A percentile compares a stretch with the other conserved stretches of the same genome.
These are phyloP conservation scores for Kwoniella dendrophila DNA, from an alignment of 768 basidiomycete species.

Conservation along the genomic window DNA sequence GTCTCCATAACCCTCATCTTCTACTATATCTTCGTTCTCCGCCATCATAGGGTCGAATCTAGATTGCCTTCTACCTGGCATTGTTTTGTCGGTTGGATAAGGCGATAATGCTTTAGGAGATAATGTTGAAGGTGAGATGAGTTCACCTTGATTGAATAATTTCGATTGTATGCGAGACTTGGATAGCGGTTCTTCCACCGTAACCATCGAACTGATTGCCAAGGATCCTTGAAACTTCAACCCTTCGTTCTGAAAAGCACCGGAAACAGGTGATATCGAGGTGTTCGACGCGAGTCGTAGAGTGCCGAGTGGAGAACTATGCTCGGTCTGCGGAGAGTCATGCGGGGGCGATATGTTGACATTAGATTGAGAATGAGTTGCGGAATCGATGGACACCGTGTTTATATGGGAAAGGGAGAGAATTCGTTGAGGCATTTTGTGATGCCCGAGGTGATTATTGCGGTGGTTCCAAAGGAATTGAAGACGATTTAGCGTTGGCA, in stretches of 20 bases:
- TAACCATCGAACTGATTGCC: constrained; percentile 8
- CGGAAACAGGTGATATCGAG: neutral
- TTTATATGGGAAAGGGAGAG: neutral
- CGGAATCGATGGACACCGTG: neutral
- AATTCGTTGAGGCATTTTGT: neutral
- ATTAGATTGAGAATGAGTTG: neutral
- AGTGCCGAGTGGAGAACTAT: constrained; percentile 4
- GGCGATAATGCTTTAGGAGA: constrained; percentile 88
- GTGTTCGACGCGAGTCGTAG: neutral
- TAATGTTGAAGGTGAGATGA: constrained; percentile 64
- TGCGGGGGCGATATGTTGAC: constrained; percentile 2
- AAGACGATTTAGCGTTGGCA: neutral
- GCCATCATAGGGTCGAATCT: constrained; percentile 50
- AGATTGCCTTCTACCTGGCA: constrained; percentile 29
- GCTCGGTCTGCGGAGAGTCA: constrained; percentile 1
- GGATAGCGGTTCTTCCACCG: neutral
- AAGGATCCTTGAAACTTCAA: neutral
- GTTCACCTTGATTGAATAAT: constrained; percentile 1
- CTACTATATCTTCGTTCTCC: constrained; percentile 28
- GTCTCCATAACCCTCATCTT: constrained; percentile 45
- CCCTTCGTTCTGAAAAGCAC: neutral
- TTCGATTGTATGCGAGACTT: neutral
- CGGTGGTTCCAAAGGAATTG: too few species aligned
- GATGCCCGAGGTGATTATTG: neutral
- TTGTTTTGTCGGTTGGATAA: constrained; percentile 80